Evolutionary conservation across 305 asterid species (phyloP).

Genomic region (Fraxinus dipetala): DNA sequence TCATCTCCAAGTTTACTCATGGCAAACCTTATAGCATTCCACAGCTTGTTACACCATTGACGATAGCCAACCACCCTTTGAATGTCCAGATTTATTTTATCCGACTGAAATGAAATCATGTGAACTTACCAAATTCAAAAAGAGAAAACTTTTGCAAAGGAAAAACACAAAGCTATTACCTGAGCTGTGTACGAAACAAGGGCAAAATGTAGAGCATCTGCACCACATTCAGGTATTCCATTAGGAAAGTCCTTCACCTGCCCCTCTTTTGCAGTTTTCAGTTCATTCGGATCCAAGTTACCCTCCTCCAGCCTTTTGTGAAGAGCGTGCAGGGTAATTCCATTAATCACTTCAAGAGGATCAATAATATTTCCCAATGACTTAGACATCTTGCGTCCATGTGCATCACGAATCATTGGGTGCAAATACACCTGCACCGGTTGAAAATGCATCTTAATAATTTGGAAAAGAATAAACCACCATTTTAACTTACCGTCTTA

Average conservation of each 20-base stretch:
- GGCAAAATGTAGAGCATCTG: conserved; percentile 95
- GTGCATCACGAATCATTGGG: conserved; percentile 96
- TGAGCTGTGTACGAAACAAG: conserved; percentile 92
- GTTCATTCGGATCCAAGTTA: conserved; percentile 76
- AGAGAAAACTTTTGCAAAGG: conserved; percentile 16
- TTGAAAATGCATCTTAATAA: conserved; percentile 14
- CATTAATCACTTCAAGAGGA: conserved; percentile 84
- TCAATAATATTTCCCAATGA: conserved; percentile 89
- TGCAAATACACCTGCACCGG: conserved; percentile 74
- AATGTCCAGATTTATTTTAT: conserved; percentile 81
- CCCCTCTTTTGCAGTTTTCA: conserved; percentile 79
- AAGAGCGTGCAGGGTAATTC: conserved; percentile 71
- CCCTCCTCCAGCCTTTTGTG: conserved; percentile 88
- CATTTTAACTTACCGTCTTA: neutral
- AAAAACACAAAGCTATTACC: conserved; percentile 37
- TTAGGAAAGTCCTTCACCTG: conserved; percentile 82
- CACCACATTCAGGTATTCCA: conserved; percentile 91
- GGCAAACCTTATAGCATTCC: conserved; percentile 95
- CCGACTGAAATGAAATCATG: conserved; percentile 57
- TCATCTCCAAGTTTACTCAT: conserved; percentile 92
- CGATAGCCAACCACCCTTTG: conserved; percentile 94
- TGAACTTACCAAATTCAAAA: conserved; percentile 9
- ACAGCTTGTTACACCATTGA: conserved; percentile 93
- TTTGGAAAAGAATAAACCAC: conserved; percentile 2
- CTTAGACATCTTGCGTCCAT: conserved; percentile 97